Conservation (phyloP, 2,329 filamentous ascomycete genomes). For the Pleomassaria siparia region DNA sequence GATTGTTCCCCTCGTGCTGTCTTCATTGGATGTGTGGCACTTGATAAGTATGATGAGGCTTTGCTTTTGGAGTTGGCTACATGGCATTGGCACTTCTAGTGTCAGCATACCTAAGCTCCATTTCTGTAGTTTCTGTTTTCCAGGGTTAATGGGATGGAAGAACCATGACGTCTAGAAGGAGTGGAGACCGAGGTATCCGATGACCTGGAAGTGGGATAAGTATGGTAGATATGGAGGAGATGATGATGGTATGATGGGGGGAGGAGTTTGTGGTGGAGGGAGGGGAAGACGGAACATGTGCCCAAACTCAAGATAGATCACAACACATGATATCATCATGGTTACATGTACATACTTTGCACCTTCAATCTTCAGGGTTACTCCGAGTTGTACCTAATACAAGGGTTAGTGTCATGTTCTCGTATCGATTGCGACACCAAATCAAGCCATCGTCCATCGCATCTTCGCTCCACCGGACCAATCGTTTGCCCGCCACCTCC, state of each 20-base stretch:
- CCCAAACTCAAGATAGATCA: no score
- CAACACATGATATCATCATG: neutral
- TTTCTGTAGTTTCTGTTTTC: no score
- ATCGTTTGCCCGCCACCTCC: constrained; percentile 5
- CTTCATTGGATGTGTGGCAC: constrained; percentile 32
- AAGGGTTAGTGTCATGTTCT: neutral
- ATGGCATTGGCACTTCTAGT: no score
- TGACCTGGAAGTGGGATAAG: neutral
- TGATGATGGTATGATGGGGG: neutral
- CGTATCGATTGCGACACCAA: neutral
- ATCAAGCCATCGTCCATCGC: neutral
- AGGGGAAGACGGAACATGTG: no score
- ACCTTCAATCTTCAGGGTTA: no score
- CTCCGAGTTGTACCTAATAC: neutral
- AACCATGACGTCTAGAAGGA: no score
- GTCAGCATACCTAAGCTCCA: no score
- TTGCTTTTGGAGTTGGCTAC: no score
- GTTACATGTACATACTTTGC: no score
- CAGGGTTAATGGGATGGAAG: no score
- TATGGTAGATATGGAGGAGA: neutral
- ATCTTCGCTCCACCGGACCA: neutral
- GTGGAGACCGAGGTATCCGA: neutral
- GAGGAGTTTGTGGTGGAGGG: no score
- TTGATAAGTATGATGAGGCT: constrained; percentile 20
- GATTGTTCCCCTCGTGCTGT: constrained; percentile 28